phyloP scores from a whole-genome alignment of 2,329 filamentous ascomycete genomes.

The Fonsecaea monophora region DNA sequence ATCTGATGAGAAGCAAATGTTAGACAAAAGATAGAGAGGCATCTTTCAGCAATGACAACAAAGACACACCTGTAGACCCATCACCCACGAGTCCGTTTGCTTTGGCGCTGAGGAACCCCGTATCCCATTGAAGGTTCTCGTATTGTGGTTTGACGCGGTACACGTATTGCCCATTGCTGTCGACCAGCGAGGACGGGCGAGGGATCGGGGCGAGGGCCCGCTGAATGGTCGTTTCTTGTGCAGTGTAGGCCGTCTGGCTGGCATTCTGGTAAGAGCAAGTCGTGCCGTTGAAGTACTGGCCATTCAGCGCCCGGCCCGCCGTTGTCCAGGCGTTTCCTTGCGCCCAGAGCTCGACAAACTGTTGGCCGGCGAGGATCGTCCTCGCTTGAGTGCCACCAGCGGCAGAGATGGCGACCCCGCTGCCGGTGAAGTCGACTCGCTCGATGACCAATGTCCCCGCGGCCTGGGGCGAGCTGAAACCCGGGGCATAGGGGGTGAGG shows the following conservation, averaged over 20 bases:
- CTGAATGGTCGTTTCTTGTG: slow-evolving; percentile 58
- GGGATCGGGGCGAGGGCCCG: slow-evolving; percentile 55
- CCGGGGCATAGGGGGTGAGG: slow-evolving; percentile 52
- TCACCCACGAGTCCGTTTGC: slow-evolving; percentile 57
- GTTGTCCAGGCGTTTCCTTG: slow-evolving; percentile 72
- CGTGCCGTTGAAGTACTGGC: slow-evolving; percentile 39
- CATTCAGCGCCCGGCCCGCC: slow-evolving; percentile 32
- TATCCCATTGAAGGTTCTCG: slow-evolving; percentile 46
- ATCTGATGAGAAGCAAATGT: slow-evolving; percentile 46
- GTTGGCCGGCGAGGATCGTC: slow-evolving; percentile 49
- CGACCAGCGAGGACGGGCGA: slow-evolving; percentile 54
- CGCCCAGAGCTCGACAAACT: slow-evolving; percentile 69
- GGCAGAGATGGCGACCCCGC: slow-evolving; percentile 53
- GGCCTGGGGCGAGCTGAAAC: slow-evolving; percentile 51
- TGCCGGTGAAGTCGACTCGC: slow-evolving; percentile 60
- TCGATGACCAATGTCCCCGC: slow-evolving; percentile 63
- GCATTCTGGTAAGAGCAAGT: slow-evolving; percentile 35
- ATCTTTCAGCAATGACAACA: background rate
- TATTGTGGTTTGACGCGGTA: slow-evolving; percentile 63
- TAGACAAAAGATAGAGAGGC: background rate
- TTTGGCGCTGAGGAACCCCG: slow-evolving; percentile 54
- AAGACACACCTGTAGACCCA: slow-evolving; percentile 56
- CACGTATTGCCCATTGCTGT: slow-evolving; percentile 60
- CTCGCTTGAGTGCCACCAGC: slow-evolving; percentile 46
- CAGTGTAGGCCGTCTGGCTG: slow-evolving; percentile 41